Conservation (phyloP, 257 asterid species). For the Solanum medicagineum region DNA sequence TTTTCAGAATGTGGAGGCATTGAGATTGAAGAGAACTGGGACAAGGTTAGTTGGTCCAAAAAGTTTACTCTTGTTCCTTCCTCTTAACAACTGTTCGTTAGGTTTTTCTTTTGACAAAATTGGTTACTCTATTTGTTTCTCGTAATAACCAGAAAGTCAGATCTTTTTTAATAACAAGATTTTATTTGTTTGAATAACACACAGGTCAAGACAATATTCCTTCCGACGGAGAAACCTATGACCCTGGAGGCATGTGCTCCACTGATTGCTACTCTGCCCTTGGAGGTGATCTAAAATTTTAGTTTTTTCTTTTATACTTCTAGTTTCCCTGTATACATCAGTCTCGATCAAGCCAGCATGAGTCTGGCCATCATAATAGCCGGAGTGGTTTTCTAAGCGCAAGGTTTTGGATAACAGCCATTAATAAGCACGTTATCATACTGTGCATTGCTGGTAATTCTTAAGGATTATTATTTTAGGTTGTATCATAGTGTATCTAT, state of each 20-base stretch:
- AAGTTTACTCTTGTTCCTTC: not conserved
- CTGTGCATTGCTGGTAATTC: not conserved
- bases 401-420: not conserved
- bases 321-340: not conserved
- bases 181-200: constrained; percentile 1
- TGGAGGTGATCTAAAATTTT: constrained; percentile 41
- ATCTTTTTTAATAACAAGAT: not conserved
- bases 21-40: constrained; percentile 96
- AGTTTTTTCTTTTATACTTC: not conserved
- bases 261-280: constrained; percentile 76
- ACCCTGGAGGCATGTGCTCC: constrained; percentile 82
- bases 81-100: not conserved
- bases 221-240: constrained; percentile 75
- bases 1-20: constrained; percentile 96
- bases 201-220: constrained; percentile 73
- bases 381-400: not conserved
- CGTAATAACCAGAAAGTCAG: not conserved
- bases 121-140: not conserved
- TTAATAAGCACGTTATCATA: not conserved
- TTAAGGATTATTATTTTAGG: not conserved
- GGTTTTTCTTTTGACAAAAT: not conserved
- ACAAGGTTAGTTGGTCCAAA: constrained; percentile 43
- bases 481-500: not conserved
- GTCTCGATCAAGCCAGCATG: not conserved
- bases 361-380: not conserved